Percentiles rank a stretch among this genome's conserved stretches.
Conservation (phyloP, 345 rosid genomes). For the Populus euphratica region DNA sequence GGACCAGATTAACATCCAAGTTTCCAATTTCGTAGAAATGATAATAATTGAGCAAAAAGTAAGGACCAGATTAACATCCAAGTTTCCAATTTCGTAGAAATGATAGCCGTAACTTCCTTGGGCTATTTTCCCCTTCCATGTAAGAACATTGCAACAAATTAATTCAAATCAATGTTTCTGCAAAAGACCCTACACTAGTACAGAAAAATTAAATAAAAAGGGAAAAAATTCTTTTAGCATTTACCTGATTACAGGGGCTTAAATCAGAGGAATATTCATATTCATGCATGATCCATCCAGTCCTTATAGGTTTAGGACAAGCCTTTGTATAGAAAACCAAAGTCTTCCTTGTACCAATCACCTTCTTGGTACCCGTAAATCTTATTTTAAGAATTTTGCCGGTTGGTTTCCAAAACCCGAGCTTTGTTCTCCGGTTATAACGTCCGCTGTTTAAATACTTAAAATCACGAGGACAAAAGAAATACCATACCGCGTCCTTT, state of each 20-base stretch:
- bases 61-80: background rate
- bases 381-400: conserved; percentile 20
- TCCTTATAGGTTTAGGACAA: conserved; percentile 6
- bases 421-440: conserved; percentile 21
- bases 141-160: background rate
- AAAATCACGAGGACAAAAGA: conserved; percentile 32
- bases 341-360: conserved; percentile 43
- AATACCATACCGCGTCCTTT: conserved; percentile 26
- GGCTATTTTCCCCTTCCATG: background rate
- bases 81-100: background rate
- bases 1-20: background rate
- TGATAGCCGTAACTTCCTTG: background rate
- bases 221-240: background rate
- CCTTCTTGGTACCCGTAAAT: background rate
- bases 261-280: conserved; percentile 31
- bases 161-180: background rate
- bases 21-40: background rate
- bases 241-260: conserved; percentile 12
- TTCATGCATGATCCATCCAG: conserved; percentile 31
- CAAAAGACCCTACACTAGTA: too few relatives aligned
- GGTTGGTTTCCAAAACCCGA: conserved; percentile 57
- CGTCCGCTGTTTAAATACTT: conserved; percentile 21
- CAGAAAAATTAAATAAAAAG: too few relatives aligned
- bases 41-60: background rate
- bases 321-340: conserved; percentile 32